These are phyloP conservation scores for Mycosphaerella arachidis DNA, from an alignment of 2,329 filamentous ascomycete species.

Conservation along the genomic window DNA sequence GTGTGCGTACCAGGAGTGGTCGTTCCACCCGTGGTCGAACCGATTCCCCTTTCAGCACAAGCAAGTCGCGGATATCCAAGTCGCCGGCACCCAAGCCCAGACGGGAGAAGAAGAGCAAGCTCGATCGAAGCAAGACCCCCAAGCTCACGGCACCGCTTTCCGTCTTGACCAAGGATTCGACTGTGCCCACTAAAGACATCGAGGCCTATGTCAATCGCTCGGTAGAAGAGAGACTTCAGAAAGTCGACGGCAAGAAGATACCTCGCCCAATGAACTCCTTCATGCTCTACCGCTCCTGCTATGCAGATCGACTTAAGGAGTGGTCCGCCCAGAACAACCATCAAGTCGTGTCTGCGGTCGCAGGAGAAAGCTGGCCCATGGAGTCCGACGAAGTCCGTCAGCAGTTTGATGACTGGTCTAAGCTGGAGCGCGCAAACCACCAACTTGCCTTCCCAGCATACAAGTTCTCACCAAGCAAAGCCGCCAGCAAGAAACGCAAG, in stretches of 20 bases:
- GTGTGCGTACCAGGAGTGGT: constrained; percentile 38
- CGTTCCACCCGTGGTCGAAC: constrained; percentile 31
- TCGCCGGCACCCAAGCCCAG: constrained; percentile 35
- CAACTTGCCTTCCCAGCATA: constrained; percentile 81
- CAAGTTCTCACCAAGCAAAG: constrained; percentile 86
- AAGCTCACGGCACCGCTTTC: constrained; percentile 65
- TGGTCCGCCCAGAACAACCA: constrained; percentile 86
- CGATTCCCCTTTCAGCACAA: constrained; percentile 34
- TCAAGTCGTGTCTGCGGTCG: constrained; percentile 83
- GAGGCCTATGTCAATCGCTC: constrained; percentile 71
- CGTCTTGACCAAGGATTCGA: constrained; percentile 60
- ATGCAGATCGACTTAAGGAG: constrained; percentile 77
- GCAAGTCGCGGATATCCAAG: constrained; percentile 31
- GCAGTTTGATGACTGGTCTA: constrained; percentile 73
- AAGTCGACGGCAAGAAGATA: constrained; percentile 67
- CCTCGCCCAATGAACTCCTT: constrained; percentile 96
- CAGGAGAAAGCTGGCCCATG: constrained; percentile 78
- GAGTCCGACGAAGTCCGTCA: constrained; percentile 70
- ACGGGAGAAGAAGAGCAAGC: constrained; percentile 43
- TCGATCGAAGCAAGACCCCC: constrained; percentile 45
- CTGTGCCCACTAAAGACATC: constrained; percentile 70
- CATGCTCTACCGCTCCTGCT: constrained; percentile 94
- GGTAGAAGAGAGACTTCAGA: constrained; percentile 59
- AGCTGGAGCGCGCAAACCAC: constrained; percentile 78
- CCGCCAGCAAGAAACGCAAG: constrained; percentile 49